Base-by-base conservation (phyloP, 495 filamentous ascomycete genomes). In the Xylaria telfairii region DNA sequence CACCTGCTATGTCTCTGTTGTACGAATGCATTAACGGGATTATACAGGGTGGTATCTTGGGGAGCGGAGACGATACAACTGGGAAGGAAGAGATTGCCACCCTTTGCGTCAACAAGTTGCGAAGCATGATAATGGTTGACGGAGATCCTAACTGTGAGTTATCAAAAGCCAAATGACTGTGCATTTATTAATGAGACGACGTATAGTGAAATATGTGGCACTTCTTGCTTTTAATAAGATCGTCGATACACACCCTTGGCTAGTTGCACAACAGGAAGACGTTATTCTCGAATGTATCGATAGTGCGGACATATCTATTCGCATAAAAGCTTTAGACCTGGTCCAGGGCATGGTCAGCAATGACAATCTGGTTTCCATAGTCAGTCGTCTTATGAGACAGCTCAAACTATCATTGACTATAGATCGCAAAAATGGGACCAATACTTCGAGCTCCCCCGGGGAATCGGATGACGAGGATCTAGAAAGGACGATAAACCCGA, bases 11-110 rank as follows among this genome's bases (percentile, higher is more conserved):
- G 96, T 98, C 95, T 6, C 81, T 99, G 21, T 83, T 98, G 6
- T 99, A 99, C 68, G 96, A 99, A 78, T 99, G 96, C 75, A 97
- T 99, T 76, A 98, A 97, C 80, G 96, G 96, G 24, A 95, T 99
- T 70, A 97, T 99, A 44, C 94, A 97, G 78, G 96, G 96, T 12
- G 96, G 96, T 0, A 96, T 99, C 68, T 83, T 99, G 37, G 93
- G 92, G 41, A 90, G 90, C 19, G 89, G 89, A 46, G 92, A 92
- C 54, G 91, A 91, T 60, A 88, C 89, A 51, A 85, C 89, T 54
- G 95, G 94, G 64, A 90, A 89, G 65, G 94, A 98, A 74, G 96
- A 99, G 73, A 92, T 99, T 74, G 96, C 96, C n/a, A 87, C 89
- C 46, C 87, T 99, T 4, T 99, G 96, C 78, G 94, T 98, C 26